A percentile compares a stretch with the other conserved stretches of the same genome.
phyloP scores from a whole-genome alignment of 208 protist species.

The Trypanosoma vivax region DNA sequence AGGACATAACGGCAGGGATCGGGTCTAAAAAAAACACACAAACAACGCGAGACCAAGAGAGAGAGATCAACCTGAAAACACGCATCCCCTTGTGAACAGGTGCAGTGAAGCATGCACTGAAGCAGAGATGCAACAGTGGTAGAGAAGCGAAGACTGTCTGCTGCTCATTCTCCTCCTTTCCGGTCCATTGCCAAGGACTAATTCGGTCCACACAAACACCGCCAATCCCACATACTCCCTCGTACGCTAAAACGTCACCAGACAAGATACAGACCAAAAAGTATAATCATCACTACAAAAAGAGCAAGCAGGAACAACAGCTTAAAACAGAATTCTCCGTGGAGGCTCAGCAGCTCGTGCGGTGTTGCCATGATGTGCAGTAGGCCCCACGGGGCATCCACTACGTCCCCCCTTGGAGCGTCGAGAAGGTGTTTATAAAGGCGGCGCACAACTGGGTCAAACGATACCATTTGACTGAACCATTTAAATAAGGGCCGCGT shows the following conservation, averaged over 20 bases:
- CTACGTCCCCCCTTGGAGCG: conserved; percentile 12
- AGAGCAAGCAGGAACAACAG: conserved; percentile 1
- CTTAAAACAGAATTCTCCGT: not conserved
- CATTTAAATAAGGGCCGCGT: not conserved
- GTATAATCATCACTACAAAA: not conserved
- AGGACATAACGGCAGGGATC: too few relatives aligned
- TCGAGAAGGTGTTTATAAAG: conserved; percentile 13
- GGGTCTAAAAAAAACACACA: too few relatives aligned
- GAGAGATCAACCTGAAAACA: too few relatives aligned
- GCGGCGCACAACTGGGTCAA: conserved; percentile 43
- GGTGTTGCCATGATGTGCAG: conserved; percentile 7
- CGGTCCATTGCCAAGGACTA: too few relatives aligned
- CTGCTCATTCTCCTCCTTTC: too few relatives aligned
- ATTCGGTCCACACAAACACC: too few relatives aligned
- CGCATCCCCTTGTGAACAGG: too few relatives aligned
- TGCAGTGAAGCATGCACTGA: too few relatives aligned
- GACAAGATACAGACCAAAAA: not conserved
- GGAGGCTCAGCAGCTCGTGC: conserved; percentile 4
- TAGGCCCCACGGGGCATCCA: conserved; percentile 20
- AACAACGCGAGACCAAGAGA: too few relatives aligned
- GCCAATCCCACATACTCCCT: too few relatives aligned
- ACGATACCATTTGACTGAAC: conserved; percentile 23
- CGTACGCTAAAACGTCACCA: not conserved
- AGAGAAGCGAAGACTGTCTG: too few relatives aligned
- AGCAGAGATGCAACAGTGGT: too few relatives aligned